Evolutionary conservation across 805 yeast genomes (phyloP).

Genomic region (Grigorovia transvaalensis): DNA sequence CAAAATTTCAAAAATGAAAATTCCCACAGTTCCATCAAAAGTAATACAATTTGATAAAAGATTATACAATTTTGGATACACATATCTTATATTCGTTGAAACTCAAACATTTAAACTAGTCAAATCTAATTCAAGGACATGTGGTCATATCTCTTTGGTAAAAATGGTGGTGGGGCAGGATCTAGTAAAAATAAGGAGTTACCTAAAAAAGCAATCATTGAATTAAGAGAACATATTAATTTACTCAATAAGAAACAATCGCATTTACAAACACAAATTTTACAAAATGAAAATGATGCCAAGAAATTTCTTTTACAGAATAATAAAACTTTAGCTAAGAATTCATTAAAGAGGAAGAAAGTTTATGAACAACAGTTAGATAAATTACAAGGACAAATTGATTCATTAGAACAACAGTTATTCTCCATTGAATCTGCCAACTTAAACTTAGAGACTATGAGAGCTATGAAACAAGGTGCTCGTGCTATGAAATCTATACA

Average conservation of each 20-base stretch:
- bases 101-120: too few species aligned
- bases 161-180: background rate
- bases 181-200: slow-evolving; percentile 48
- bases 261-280: slow-evolving; percentile 73
- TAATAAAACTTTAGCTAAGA: slow-evolving; percentile 53
- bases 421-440: slow-evolving; percentile 90
- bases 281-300: slow-evolving; percentile 72
- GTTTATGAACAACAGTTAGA: slow-evolving; percentile 64
- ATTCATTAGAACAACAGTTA: slow-evolving; percentile 80
- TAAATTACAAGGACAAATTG: slow-evolving; percentile 79
- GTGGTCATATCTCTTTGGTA: slow-evolving; percentile 4
- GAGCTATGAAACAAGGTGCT: slow-evolving; percentile 97
- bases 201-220: slow-evolving; percentile 88
- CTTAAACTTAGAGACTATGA: slow-evolving; percentile 94
- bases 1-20: too few species aligned
- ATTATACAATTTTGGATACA: too few species aligned
- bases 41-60: too few species aligned
- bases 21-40: too few species aligned
- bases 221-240: slow-evolving; percentile 78
- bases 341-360: slow-evolving; percentile 83
- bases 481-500: slow-evolving; percentile 94
- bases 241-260: slow-evolving; percentile 75
- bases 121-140: background rate
- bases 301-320: slow-evolving; percentile 67
- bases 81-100: too few species aligned